Evolutionary conservation across 805 yeast genomes (phyloP).

Genomic region (Middelhovenomyces tepae): DNA sequence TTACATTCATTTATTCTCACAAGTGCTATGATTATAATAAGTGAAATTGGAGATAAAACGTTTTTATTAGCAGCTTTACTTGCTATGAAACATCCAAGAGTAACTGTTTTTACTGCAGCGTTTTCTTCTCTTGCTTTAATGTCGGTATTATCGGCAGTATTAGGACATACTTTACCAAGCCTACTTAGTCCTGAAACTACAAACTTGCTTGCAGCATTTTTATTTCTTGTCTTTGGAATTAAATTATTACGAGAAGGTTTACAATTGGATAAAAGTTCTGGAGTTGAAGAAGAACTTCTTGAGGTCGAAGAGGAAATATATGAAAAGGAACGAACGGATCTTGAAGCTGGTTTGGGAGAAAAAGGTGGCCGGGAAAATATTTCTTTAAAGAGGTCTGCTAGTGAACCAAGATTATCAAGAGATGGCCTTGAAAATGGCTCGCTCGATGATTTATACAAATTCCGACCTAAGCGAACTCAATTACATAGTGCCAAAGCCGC

Average conservation of each 20-base stretch:
- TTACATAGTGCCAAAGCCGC: conserved; percentile 12
- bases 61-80: conserved; percentile 92
- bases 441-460: conserved; percentile 11
- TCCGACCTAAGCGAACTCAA: conserved; percentile 12
- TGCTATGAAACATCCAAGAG: conserved; percentile 90
- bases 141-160: conserved; percentile 84
- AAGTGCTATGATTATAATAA: conserved; percentile 82
- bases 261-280: conserved; percentile 63
- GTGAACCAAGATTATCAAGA: conserved; percentile 20
- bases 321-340: conserved; percentile 43
- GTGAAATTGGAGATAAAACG: conserved; percentile 96
- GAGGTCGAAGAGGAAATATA: conserved; percentile 94
- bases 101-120: conserved; percentile 82
- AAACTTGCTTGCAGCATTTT: conserved; percentile 67
- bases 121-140: conserved; percentile 76
- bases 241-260: conserved; percentile 73
- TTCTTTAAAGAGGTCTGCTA: conserved; percentile 15
- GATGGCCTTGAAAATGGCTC: conserved; percentile 29
- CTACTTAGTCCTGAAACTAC: conserved; percentile 73
- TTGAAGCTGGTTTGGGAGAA: conserved; percentile 48
- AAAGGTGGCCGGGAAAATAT: no score
- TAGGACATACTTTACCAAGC: conserved; percentile 86
- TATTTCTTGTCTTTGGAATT: conserved; percentile 77
- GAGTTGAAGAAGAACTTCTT: conserved; percentile 91
- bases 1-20: conserved; percentile 64